Evolutionary conservation across 2,329 filamentous ascomycete species (phyloP).

Genomic region (Claviceps sp.): DNA sequence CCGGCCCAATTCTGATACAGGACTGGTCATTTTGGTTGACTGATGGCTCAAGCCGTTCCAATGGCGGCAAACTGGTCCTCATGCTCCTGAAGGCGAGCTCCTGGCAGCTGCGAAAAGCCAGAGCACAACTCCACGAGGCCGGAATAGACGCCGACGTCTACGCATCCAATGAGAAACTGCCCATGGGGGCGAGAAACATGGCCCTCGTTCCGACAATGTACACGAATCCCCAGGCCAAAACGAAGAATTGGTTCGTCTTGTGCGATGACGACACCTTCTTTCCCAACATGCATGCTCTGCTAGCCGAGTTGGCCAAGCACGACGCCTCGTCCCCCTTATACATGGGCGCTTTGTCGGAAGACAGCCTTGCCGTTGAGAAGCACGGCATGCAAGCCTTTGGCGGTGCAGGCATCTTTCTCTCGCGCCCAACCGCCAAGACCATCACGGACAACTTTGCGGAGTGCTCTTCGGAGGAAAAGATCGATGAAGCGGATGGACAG

Average conservation of each 20-base stretch:
- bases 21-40: constrained; percentile 48
- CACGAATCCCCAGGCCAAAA: constrained; percentile 30
- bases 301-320: constrained; percentile 35
- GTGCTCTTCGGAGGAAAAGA: constrained; percentile 25
- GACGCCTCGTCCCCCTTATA: constrained; percentile 40
- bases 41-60: constrained; percentile 37
- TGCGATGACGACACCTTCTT: constrained; percentile 55
- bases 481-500: neutral
- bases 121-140: constrained; percentile 25
- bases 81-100: constrained; percentile 37
- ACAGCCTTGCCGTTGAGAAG: constrained; percentile 41
- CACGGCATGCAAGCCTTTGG: constrained; percentile 51
- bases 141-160: constrained; percentile 45
- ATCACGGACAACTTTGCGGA: constrained; percentile 28
- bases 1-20: constrained; percentile 34
- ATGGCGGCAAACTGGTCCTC: constrained; percentile 41
- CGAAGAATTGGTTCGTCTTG: constrained; percentile 44
- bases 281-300: constrained; percentile 40
- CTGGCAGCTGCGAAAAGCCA: constrained; percentile 33
- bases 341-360: constrained; percentile 47
- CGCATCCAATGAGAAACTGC: constrained; percentile 28
- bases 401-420: constrained; percentile 49
- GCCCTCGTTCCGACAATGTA: constrained; percentile 40
- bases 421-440: constrained; percentile 31
- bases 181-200: constrained; percentile 44